Evolutionary conservation across 805 yeast species (phyloP), one percentile per base, ranked within the genome.

Genomic region (Suhomyces pyralidae): DNA sequence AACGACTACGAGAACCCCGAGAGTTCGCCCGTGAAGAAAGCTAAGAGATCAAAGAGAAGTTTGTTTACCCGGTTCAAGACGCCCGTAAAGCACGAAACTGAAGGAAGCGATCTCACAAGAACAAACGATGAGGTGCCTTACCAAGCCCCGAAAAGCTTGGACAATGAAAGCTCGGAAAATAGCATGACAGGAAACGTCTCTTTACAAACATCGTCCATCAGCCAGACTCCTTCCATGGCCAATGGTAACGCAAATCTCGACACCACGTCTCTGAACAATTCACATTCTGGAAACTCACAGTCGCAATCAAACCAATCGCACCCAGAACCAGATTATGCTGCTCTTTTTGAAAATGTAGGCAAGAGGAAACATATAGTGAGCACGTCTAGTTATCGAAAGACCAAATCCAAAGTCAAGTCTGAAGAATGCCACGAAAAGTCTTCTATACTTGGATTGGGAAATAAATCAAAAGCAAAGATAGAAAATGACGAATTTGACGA

Each of bases 281-380:
- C 67, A 5, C 43, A 55, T 19, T 24, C 22, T 36, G 49, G 44
- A 22, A 32, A 28, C n/a, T 32, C 19, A 19, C 42, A 38, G 42
- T 32, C 20, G 1, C 48, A 22, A 2, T 6, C 20, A 10, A 19
- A 19, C 24, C 42, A 38, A 19, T 9, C 42, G 10, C 6, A 17
- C 42, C 50, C 40, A 43, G 74, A 68, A 50, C 79, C 79, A 2
- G 74, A 75, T 57, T 75, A 75, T 57, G 78, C 73, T 3, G 77
- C 79, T 5, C 64, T 75, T 26, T 75, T 75, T 58, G 71, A 74
- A 51, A 71, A 71, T 45, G 77, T 75, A 5, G 78, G 78, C 1
- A 75, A 74, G 51, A 55, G 79, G 32, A 68, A 70, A 54, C 66
- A 60, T 25, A 66, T 68, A 19, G 71, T 64, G 26, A 58, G 56